These are phyloP conservation scores for Daldinia eschscholtzii DNA, from an alignment of 2,329 filamentous ascomycete genomes.

Conservation along the genomic window DNA sequence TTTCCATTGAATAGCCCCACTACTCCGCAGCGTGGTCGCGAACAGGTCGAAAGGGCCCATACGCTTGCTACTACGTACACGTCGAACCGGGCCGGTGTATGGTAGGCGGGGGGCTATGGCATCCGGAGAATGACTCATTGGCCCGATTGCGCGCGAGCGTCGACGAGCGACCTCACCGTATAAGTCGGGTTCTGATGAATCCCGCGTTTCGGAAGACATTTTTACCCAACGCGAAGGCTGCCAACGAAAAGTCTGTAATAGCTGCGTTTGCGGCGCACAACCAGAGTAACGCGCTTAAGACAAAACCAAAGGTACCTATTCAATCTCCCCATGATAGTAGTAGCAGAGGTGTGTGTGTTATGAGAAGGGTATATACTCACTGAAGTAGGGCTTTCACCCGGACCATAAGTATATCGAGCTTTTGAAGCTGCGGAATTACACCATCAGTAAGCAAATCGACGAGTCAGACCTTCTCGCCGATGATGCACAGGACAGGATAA, in stretches of 20 bases:
- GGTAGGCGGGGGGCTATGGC: conserved; percentile 86
- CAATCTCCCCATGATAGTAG: background rate
- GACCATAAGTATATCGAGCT: conserved; percentile 85
- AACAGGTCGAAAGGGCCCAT: conserved; percentile 87
- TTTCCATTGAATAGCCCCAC: conserved; percentile 68
- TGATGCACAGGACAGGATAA: conserved; percentile 74
- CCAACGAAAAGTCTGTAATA: conserved; percentile 64
- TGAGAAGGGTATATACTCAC: background rate
- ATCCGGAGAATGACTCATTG: conserved; percentile 76
- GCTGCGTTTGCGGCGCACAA: conserved; percentile 79
- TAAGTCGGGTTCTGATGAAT: conserved; percentile 76
- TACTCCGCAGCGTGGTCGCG: conserved; percentile 90
- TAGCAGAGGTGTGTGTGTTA: background rate
- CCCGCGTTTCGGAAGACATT: conserved; percentile 73
- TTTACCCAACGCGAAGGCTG: conserved; percentile 66
- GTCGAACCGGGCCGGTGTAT: conserved; percentile 79
- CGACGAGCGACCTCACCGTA: conserved; percentile 76
- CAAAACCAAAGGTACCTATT: conserved; percentile 78
- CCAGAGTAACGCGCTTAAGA: conserved; percentile 82
- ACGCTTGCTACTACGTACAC: conserved; percentile 90
- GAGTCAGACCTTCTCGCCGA: conserved; percentile 74
- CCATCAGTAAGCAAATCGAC: conserved; percentile 73
- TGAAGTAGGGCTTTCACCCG: conserved; percentile 74
- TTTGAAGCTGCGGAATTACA: conserved; percentile 84
- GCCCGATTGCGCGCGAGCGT: conserved; percentile 78